Percentiles rank a stretch among this genome's conserved stretches.
Evolutionary conservation across 2,329 filamentous ascomycete species (phyloP).

Genomic region (Seiridium cupressi): DNA sequence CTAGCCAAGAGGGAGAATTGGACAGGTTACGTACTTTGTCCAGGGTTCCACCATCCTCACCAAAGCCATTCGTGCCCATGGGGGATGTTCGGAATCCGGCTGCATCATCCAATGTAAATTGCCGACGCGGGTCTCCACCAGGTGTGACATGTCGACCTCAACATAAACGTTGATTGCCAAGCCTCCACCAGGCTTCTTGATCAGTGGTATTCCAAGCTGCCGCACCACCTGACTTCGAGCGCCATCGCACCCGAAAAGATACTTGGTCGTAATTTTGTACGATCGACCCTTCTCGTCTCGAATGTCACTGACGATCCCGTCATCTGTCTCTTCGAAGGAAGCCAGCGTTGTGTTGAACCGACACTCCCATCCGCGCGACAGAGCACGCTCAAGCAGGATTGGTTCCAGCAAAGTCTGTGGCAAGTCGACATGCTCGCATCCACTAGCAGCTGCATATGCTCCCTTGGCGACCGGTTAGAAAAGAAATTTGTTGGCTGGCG

Average conservation of each 20-base stretch:
- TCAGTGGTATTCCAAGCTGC: slow-evolving; percentile 33
- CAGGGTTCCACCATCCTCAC: slow-evolving; percentile 57
- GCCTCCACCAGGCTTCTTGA: slow-evolving; percentile 30
- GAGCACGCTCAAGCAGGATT: slow-evolving; percentile 37
- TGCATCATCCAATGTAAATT: slow-evolving; percentile 57
- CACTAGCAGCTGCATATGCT: slow-evolving; percentile 39
- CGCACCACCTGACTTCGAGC: slow-evolving; percentile 36
- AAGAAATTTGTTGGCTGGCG: background rate
- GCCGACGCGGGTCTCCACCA: slow-evolving; percentile 46
- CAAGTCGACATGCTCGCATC: slow-evolving; percentile 39
- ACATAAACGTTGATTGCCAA: slow-evolving; percentile 39
- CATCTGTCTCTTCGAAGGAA: slow-evolving; percentile 19
- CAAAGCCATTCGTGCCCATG: slow-evolving; percentile 41
- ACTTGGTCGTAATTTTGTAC: slow-evolving; percentile 45
- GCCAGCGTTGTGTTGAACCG: slow-evolving; percentile 38
- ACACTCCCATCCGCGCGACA: slow-evolving; percentile 32
- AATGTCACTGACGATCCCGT: slow-evolving; percentile 20
- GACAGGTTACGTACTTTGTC: slow-evolving; percentile 17
- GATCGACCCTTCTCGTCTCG: slow-evolving; percentile 35
- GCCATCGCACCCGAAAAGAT: slow-evolving; percentile 59
- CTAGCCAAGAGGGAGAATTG: background rate
- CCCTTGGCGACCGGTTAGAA: slow-evolving; percentile 25
- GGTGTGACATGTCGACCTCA: slow-evolving; percentile 46
- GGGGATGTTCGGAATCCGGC: slow-evolving; percentile 39
- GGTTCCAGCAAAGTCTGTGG: slow-evolving; percentile 43